Evolutionary conservation across 2,329 filamentous ascomycete species (phyloP).

Genomic region (Sarocladiaceae sp.): DNA sequence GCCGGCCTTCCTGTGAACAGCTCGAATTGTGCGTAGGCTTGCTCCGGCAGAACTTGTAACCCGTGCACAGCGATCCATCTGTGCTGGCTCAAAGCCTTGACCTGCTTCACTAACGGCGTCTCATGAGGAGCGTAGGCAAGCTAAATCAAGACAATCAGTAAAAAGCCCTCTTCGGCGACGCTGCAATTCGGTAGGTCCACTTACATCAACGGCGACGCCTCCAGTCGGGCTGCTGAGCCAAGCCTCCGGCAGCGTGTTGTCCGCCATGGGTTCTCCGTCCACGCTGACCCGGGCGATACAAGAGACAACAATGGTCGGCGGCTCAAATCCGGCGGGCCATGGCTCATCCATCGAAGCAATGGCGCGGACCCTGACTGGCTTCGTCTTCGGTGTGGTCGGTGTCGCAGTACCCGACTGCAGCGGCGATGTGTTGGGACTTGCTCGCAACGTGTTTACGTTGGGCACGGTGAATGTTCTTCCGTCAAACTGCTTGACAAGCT

Average conservation of each 20-base stretch:
- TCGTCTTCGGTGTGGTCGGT: neutral
- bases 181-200: conserved; percentile 40
- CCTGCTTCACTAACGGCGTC: conserved; percentile 49
- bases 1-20: conserved; percentile 54
- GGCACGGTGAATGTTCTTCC: conserved; percentile 11
- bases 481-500: conserved; percentile 32
- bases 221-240: conserved; percentile 54
- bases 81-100: conserved; percentile 37
- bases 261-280: conserved; percentile 9
- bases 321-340: conserved; percentile 12
- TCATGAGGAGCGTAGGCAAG: conserved; percentile 31
- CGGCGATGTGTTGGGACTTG: conserved; percentile 3
- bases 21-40: conserved; percentile 57
- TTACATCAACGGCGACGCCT: conserved; percentile 44
- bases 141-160: neutral
- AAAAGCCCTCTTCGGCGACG: conserved; percentile 33
- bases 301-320: conserved; percentile 15
- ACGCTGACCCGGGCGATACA: conserved; percentile 9
- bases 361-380: conserved; percentile 20
- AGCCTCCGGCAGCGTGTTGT: conserved; percentile 46
- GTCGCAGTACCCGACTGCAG: neutral
- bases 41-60: conserved; percentile 53
- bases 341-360: conserved; percentile 11
- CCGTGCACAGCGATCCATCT: conserved; percentile 55
- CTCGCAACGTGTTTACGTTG: conserved; percentile 10